Conservation (phyloP, 345 rosid species). For the Psidium friedrichsthalianum region DNA sequence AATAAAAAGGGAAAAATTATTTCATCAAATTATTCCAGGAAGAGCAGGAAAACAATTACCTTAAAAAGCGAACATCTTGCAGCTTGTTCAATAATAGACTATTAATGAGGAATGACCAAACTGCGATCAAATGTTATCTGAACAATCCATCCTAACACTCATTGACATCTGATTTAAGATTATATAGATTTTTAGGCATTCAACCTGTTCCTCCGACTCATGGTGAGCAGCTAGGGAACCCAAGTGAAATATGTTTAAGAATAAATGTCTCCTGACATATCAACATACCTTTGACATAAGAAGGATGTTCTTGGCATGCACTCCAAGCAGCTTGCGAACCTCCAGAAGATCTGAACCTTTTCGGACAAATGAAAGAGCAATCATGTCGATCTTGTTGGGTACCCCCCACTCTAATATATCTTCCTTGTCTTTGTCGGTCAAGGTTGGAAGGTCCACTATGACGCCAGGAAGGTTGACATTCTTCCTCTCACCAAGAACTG, state of each 20-base stretch:
- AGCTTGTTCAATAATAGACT: not conserved
- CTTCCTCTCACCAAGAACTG: conserved; percentile 94
- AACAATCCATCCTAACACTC: not conserved
- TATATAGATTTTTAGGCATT: not conserved
- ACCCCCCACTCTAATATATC: conserved; percentile 88
- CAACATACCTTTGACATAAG: conserved; percentile 93
- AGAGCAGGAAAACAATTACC: not conserved
- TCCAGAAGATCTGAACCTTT: conserved; percentile 89
- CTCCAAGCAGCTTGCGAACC: conserved; percentile 76
- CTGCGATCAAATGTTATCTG: not conserved
- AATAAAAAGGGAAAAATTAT: not conserved
- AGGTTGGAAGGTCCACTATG: conserved; percentile 91
- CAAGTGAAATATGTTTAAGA: not conserved
- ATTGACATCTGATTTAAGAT: not conserved
- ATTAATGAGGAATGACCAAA: not conserved
- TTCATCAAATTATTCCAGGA: not conserved
- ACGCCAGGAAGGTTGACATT: conserved; percentile 98
- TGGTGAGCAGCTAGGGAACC: not conserved
- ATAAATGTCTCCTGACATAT: not conserved
- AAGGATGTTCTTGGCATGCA: conserved; percentile 66
- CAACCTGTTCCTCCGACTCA: not conserved
- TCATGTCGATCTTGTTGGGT: conserved; percentile 92
- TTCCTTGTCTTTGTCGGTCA: conserved; percentile 96
- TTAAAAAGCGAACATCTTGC: not conserved
- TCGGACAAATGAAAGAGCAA: conserved; percentile 89